Conservation (phyloP, 495 filamentous ascomycete genomes). For the Emericellopsis terricola region DNA sequence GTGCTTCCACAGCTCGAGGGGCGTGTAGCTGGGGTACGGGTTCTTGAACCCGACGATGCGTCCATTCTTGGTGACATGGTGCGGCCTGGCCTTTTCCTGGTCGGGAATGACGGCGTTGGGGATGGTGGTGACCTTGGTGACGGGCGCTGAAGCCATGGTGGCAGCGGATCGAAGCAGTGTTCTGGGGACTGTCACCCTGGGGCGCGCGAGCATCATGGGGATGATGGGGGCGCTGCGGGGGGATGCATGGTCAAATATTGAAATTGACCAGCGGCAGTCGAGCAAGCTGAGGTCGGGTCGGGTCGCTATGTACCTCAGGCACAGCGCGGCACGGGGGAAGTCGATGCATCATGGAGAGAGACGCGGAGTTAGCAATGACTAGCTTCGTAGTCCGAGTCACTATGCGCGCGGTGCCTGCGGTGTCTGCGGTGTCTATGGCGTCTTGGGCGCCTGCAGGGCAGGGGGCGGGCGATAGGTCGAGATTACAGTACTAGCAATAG, state of each 20-base stretch:
- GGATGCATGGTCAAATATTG: background rate
- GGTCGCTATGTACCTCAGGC: no score
- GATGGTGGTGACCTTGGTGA: constrained; percentile 7
- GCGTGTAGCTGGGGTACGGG: constrained; percentile 11
- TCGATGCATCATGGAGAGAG: background rate
- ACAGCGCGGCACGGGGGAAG: background rate
- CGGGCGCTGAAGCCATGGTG: constrained; percentile 6
- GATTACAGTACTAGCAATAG: background rate
- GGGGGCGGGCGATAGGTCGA: no score
- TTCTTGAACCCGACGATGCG: constrained; percentile 17
- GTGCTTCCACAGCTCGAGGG: background rate
- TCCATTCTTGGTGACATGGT: constrained; percentile 11
- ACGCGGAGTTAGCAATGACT: background rate
- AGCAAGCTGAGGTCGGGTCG: background rate
- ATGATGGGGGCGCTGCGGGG: background rate
- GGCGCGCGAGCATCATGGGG: background rate
- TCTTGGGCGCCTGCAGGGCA: no score
- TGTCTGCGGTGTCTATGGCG: background rate
- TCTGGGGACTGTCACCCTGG: background rate
- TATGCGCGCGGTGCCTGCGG: background rate
- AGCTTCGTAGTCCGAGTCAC: background rate
- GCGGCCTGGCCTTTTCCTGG: constrained; percentile 5
- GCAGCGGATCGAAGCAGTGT: background rate
- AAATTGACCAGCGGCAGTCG: background rate
- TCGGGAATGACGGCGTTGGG: constrained; percentile 3